These are phyloP conservation scores for Wickerhamiella sorbophila DNA, from an alignment of 805 yeast species.

Conservation along the genomic window DNA sequence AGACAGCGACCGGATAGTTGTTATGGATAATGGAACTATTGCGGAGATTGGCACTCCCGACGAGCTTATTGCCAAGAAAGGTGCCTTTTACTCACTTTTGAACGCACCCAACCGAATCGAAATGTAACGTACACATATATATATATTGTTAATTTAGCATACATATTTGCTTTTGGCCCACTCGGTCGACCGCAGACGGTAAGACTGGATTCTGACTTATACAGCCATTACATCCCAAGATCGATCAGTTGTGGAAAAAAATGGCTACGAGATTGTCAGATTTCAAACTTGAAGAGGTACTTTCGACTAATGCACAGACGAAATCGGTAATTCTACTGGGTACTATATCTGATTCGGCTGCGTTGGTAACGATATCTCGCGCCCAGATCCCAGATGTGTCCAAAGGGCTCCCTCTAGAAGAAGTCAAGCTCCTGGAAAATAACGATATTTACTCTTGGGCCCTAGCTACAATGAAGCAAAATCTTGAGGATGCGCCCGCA, in stretches of 20 bases:
- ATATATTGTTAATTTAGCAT: no score
- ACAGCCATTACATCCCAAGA: no score
- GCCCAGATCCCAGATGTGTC: constrained; percentile 13
- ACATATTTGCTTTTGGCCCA: no score
- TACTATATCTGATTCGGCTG: constrained; percentile 39
- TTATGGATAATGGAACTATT: constrained; percentile 53
- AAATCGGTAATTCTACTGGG: constrained; percentile 63
- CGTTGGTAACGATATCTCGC: constrained; percentile 42
- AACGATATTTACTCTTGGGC: constrained; percentile 89
- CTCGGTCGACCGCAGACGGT: no score
- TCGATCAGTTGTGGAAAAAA: background rate
- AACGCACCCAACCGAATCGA: constrained; percentile 1
- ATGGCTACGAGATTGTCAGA: constrained; percentile 3
- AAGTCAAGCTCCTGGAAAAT: constrained; percentile 33
- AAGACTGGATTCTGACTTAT: no score
- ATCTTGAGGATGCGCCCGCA: constrained; percentile 33
- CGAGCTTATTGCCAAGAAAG: constrained; percentile 12
- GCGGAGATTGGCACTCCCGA: constrained; percentile 58
- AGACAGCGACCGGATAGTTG: constrained; percentile 64
- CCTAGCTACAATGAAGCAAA: constrained; percentile 35
- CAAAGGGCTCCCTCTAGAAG: constrained; percentile 11
- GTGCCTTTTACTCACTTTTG: constrained; percentile 7
- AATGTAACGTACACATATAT: no score
- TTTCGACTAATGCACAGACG: constrained; percentile 44
- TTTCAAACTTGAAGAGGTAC: constrained; percentile 35